Conservation (phyloP, 306 rosid genomes). For the Cicer cuneatum region DNA sequence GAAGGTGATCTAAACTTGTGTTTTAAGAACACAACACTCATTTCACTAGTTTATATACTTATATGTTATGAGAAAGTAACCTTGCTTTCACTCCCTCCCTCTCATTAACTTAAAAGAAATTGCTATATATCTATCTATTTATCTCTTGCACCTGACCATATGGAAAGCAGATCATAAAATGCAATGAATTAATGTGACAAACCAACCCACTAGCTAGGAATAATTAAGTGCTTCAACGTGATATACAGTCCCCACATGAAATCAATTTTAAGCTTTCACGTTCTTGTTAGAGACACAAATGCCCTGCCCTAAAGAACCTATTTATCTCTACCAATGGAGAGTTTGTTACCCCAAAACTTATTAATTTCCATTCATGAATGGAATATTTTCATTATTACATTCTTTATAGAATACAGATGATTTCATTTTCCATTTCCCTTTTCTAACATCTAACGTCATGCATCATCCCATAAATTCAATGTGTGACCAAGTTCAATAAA, state of each 20-base stretch:
- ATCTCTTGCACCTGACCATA: conserved; percentile 26
- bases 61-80: background rate
- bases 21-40: background rate
- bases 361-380: conserved; percentile 38
- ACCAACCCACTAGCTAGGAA: conserved; percentile 10
- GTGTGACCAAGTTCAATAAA: conserved; percentile 36
- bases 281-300: conserved; percentile 43
- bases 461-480: conserved; percentile 38
- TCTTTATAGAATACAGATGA: conserved; percentile 44
- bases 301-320: conserved; percentile 42
- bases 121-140: background rate
- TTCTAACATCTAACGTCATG: conserved; percentile 37
- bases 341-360: conserved; percentile 33
- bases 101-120: conserved; percentile 14
- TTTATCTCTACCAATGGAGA: conserved; percentile 43
- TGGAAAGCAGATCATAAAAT: conserved; percentile 40
- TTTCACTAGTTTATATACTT: background rate
- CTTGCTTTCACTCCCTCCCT: background rate
- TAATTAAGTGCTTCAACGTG: conserved; percentile 25
- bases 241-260: conserved; percentile 42
- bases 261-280: conserved; percentile 42
- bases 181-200: conserved; percentile 40
- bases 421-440: conserved; percentile 43
- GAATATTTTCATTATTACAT: conserved; percentile 42
- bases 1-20: background rate